These are phyloP conservation scores for Penicillium palitans DNA, from an alignment of 2,329 filamentous ascomycete species.

Conservation along the genomic window DNA sequence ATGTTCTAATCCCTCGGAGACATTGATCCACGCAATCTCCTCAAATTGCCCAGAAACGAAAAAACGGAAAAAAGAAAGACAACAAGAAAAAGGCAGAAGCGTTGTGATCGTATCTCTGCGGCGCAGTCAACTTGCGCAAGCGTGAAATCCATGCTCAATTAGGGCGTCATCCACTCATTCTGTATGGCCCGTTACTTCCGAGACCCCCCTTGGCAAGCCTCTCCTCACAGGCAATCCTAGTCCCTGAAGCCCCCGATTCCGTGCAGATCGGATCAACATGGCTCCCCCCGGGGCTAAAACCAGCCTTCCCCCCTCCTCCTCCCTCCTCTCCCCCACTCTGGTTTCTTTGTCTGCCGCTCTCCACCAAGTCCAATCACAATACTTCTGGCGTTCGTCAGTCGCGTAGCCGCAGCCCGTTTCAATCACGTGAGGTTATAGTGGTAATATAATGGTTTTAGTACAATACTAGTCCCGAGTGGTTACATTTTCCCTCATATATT, in stretches of 20 bases:
- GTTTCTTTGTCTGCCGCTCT: conserved; percentile 11
- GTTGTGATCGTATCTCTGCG: conserved; percentile 6
- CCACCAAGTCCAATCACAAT: conserved; percentile 16
- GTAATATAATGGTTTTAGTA: neutral
- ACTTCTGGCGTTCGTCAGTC: conserved; percentile 20
- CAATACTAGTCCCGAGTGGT: neutral
- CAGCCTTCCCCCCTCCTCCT: conserved; percentile 2
- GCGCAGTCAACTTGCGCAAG: conserved; percentile 18
- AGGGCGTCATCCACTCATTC: neutral
- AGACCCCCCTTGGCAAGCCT: conserved; percentile 8
- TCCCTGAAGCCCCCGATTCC: conserved; percentile 22
- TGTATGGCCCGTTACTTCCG: conserved; percentile 13
- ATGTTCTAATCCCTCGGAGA: neutral
- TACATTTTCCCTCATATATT: neutral
- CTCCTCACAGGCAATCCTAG: conserved; percentile 2
- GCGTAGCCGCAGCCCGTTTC: conserved; percentile 24
- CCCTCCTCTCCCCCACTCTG: conserved; percentile 1
- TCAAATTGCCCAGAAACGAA: neutral
- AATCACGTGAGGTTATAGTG: conserved; percentile 18
- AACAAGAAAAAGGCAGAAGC: neutral
- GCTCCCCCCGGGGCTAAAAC: conserved; percentile 12
- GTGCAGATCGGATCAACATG: conserved; percentile 30
- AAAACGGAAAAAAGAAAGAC: neutral
- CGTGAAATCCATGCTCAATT: conserved; percentile 2
- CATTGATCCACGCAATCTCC: neutral